phyloP scores from a whole-genome alignment of 176 grass and related monocot genomes.

The Guadua angustifolia region DNA sequence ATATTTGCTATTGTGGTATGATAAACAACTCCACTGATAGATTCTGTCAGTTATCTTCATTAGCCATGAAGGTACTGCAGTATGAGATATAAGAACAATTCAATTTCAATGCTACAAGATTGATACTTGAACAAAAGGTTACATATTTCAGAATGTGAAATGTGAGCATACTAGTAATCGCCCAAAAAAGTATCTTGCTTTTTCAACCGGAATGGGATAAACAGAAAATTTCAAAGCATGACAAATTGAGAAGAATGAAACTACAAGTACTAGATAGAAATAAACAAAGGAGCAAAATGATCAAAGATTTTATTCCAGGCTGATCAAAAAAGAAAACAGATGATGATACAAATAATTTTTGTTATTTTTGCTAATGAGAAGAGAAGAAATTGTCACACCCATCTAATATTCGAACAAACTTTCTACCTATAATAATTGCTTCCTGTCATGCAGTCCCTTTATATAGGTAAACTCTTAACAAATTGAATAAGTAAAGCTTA shows the following conservation, averaged over 20 bases:
- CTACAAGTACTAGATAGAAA: neutral
- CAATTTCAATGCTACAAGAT: slow-evolving; percentile 22
- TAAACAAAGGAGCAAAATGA: no score
- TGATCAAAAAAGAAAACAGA: no score
- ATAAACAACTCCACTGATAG: slow-evolving; percentile 64
- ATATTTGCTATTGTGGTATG: no score
- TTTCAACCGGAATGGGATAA: neutral
- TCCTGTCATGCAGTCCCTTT: no score
- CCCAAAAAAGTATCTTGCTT: neutral
- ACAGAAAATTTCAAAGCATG: neutral
- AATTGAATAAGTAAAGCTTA: no score
- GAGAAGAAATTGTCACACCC: no score
- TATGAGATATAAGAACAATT: slow-evolving; percentile 19
- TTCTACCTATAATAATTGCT: no score
- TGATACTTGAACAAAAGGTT: neutral
- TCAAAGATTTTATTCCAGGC: no score
- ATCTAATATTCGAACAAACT: no score
- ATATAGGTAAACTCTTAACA: no score
- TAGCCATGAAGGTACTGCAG: slow-evolving; percentile 90
- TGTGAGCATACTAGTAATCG: neutral
- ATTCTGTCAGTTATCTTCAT: slow-evolving; percentile 82
- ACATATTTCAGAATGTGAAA: neutral
- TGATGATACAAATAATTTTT: no score
- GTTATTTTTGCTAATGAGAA: no score
- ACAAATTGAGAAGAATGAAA: neutral